Evolutionary conservation across 306 rosid genomes (phyloP).

Genomic region (Alnus glutinosa): DNA sequence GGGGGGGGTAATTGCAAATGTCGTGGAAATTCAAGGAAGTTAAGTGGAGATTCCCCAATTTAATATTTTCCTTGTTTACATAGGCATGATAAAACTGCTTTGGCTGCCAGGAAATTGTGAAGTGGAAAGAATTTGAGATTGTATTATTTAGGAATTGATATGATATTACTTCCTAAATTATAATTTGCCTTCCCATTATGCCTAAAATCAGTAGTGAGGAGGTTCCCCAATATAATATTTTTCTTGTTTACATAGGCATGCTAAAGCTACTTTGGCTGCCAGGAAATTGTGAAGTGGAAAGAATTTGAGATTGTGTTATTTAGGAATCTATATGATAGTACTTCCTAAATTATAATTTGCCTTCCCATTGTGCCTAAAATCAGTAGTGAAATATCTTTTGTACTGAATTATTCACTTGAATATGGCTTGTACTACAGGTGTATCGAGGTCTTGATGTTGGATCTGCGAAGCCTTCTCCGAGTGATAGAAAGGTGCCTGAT

Average conservation of each 20-base stretch:
- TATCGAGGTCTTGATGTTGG: conserved; percentile 90
- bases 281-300: background rate
- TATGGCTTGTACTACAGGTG: conserved; percentile 47
- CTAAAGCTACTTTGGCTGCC: background rate
- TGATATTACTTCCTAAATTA: background rate
- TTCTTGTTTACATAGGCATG: background rate
- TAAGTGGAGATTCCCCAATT: no score
- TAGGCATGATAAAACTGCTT: background rate
- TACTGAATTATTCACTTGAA: conserved; percentile 7
- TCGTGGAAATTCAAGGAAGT: no score
- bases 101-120: background rate
- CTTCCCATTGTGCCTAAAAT: background rate
- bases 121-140: background rate
- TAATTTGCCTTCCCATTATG: background rate
- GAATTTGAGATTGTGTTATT: background rate
- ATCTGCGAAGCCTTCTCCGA: conserved; percentile 83
- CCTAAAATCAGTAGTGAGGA: background rate
- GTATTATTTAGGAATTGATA: background rate
- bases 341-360: background rate
- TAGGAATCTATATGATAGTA: background rate
- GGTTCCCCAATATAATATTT: no score
- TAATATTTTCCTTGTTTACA: no score
- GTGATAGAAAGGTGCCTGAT: conserved; percentile 67
- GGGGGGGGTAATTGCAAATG: no score
- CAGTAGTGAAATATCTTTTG: background rate